These are phyloP conservation scores for Alternaria atra DNA, from an alignment of 2,329 filamentous ascomycete genomes.

Conservation along the genomic window DNA sequence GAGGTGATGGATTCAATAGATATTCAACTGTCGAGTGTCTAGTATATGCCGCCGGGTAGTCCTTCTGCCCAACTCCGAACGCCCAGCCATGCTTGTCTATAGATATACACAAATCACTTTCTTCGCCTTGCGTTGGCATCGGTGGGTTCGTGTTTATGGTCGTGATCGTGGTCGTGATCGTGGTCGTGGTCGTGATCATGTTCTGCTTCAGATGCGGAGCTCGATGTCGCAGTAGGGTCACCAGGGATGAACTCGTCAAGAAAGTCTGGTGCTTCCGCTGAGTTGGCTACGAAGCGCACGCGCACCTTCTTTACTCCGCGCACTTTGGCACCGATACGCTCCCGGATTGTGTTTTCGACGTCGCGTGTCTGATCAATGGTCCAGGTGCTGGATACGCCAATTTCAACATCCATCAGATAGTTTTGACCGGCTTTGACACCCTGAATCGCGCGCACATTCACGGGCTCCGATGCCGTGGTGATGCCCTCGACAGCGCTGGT, in stretches of 20 bases:
- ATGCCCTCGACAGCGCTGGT: conserved; percentile 53
- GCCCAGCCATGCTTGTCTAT: conserved; percentile 33
- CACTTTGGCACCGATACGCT: conserved; percentile 77
- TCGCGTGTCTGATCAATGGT: conserved; percentile 74
- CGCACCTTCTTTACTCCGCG: conserved; percentile 84
- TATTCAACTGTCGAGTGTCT: conserved; percentile 12
- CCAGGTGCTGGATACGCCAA: conserved; percentile 80
- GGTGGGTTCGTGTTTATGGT: conserved; percentile 31
- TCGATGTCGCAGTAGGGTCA: conserved; percentile 40
- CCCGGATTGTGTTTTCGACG: conserved; percentile 78
- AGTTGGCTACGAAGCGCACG: conserved; percentile 81
- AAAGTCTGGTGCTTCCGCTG: conserved; percentile 64
- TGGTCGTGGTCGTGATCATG: conserved; percentile 40
- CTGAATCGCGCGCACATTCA: conserved; percentile 79
- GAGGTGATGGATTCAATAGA: neutral
- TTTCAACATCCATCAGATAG: conserved; percentile 88
- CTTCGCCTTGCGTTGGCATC: conserved; percentile 32
- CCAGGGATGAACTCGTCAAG: conserved; percentile 72
- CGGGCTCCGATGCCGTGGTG: conserved; percentile 60
- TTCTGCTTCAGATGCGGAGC: conserved; percentile 42
- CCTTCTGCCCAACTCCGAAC: conserved; percentile 32
- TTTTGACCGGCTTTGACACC: conserved; percentile 97
- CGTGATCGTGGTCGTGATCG: conserved; percentile 37
- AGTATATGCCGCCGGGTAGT: conserved; percentile 28
- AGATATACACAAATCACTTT: conserved; percentile 30